Conservation (phyloP, 1,284 basidiomycete species). For the Singerocomus rubriflavus region DNA sequence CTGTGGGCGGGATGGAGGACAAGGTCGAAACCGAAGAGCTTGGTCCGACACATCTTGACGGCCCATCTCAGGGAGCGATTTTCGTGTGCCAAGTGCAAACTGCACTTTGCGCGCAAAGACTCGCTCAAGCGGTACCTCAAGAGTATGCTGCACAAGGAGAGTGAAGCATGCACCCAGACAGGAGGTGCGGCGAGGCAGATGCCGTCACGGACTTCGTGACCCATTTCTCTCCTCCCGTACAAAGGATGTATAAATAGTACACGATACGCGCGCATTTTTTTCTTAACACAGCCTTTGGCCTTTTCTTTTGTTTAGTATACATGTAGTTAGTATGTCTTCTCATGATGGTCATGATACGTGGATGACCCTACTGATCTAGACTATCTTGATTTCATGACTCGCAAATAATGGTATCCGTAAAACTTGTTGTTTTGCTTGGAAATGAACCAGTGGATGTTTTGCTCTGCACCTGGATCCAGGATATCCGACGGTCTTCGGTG, state of each 20-base stretch:
- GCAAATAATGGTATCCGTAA: background rate
- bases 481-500: background rate
- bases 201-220: background rate
- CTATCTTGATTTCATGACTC: too few relatives aligned
- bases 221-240: background rate
- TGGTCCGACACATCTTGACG: conserved; percentile 23
- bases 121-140: conserved; percentile 25
- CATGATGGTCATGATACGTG: too few relatives aligned
- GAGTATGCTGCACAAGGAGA: conserved; percentile 11
- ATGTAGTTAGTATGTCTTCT: too few relatives aligned
- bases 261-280: background rate
- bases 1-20: conserved; percentile 16
- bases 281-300: background rate
- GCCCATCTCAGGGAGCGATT: conserved; percentile 19
- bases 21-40: conserved; percentile 26
- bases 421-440: too few relatives aligned
- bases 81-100: conserved; percentile 7
- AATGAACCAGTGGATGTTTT: too few relatives aligned
- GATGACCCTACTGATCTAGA: too few relatives aligned
- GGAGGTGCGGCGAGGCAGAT: background rate
- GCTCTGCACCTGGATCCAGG: background rate
- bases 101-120: conserved; percentile 26
- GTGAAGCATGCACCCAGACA: background rate
- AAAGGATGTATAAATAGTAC: too few relatives aligned
- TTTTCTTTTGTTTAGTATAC: too few relatives aligned